Percentiles rank a stretch among this genome's conserved stretches.
Evolutionary conservation across 176 grass and related monocot species (phyloP).

Genomic region (Eleusine indica): DNA sequence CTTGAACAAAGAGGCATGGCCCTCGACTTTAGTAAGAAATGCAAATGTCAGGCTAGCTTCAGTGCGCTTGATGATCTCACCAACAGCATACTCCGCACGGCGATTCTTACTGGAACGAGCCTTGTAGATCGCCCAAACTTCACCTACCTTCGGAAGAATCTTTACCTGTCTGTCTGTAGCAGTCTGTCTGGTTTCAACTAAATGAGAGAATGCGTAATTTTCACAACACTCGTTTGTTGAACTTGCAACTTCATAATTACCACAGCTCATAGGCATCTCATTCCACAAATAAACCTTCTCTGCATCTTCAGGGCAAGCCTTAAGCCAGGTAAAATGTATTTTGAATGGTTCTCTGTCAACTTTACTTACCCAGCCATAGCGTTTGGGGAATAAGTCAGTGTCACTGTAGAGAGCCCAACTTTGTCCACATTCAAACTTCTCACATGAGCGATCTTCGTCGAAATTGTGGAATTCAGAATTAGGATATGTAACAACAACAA

Average conservation of each 20-base stretch:
- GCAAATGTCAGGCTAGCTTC: constrained; percentile 40
- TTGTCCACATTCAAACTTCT: constrained; percentile 61
- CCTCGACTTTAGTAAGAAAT: constrained; percentile 50
- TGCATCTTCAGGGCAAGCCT: constrained; percentile 47
- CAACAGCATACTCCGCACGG: constrained; percentile 52
- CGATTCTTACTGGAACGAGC: constrained; percentile 19
- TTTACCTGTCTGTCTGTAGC: constrained; percentile 29
- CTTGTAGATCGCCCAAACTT: constrained; percentile 84
- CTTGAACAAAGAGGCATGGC: constrained; percentile 60
- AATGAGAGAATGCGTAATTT: constrained; percentile 68
- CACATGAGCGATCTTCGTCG: background rate
- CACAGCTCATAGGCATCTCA: constrained; percentile 63
- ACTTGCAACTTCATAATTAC: constrained; percentile 57
- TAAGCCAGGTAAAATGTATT: constrained; percentile 71
- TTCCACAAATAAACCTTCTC: constrained; percentile 55
- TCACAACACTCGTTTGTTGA: constrained; percentile 32
- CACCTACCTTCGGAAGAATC: constrained; percentile 63
- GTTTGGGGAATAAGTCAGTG: constrained; percentile 69
- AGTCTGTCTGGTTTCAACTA: constrained; percentile 30
- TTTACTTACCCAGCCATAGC: constrained; percentile 79
- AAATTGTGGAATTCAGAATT: background rate
- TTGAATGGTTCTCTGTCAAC: constrained; percentile 56
- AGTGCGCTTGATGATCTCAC: constrained; percentile 54
- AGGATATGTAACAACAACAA: background rate
- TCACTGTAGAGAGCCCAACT: constrained; percentile 89